Evolutionary conservation across 169 alveolate species (phyloP).

Genomic region (Sarcocystis neurona): DNA sequence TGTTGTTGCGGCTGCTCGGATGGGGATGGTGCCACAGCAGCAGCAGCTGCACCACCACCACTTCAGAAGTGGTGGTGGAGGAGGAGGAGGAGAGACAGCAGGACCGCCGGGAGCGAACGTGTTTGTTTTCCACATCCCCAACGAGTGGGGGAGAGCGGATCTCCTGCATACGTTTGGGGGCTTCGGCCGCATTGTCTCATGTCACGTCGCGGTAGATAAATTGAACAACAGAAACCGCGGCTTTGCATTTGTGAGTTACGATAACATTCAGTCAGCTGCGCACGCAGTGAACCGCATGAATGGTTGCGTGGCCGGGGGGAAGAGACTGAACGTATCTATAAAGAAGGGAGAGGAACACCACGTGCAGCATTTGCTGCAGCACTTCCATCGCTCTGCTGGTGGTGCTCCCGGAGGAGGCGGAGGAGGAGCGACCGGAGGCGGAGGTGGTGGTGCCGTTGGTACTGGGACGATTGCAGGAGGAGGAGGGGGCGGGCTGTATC

Average conservation of each 20-base stretch:
- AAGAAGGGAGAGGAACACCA: constrained; percentile 86
- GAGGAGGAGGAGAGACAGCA: constrained; percentile 39
- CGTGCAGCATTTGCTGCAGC: constrained; percentile 85
- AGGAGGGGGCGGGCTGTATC: constrained; percentile 32
- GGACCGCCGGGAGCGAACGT: constrained; percentile 93
- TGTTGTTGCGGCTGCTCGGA: neutral
- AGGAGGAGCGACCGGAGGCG: constrained; percentile 42
- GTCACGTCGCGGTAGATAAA: constrained; percentile 83
- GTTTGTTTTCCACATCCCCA: constrained; percentile 90
- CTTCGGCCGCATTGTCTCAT: constrained; percentile 85
- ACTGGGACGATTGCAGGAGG: too few relatives aligned
- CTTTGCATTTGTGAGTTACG: constrained; percentile 87
- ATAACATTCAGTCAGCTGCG: constrained; percentile 85
- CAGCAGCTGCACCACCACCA: constrained; percentile 18
- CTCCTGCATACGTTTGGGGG: constrained; percentile 80
- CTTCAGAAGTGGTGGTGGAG: neutral
- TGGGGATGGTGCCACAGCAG: neutral
- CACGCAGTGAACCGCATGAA: constrained; percentile 88
- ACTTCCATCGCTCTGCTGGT: neutral
- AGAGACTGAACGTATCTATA: constrained; percentile 83
- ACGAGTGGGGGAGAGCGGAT: constrained; percentile 88
- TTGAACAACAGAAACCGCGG: constrained; percentile 88
- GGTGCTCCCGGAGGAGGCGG: constrained; percentile 15
- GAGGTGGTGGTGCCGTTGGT: constrained; percentile 30
- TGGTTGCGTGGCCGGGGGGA: constrained; percentile 86